Evolutionary conservation across 306 rosid genomes (phyloP).

Genomic region (Herpetospermum pedunculosum): DNA sequence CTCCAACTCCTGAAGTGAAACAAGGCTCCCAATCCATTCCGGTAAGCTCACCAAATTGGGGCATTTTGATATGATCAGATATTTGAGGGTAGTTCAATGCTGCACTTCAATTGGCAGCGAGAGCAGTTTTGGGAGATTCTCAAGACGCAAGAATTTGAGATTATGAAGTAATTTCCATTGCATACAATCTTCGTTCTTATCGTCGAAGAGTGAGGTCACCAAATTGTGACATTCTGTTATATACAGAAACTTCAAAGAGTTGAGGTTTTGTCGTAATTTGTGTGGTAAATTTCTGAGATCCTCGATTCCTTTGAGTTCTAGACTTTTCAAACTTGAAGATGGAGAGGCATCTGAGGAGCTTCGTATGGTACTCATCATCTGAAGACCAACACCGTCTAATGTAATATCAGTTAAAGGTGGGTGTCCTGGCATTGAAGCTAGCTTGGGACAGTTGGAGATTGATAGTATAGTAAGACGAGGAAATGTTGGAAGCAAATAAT

Average conservation of each 20-base stretch:
- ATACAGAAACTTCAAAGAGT: no score
- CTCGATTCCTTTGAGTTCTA: background rate
- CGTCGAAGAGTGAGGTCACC: no score
- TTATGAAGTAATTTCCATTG: no score
- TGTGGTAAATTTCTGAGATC: background rate
- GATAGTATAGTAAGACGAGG: background rate
- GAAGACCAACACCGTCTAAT: background rate
- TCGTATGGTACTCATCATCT: background rate
- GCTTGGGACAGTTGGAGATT: background rate
- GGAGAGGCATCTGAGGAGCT: background rate
- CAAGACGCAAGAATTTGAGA: background rate
- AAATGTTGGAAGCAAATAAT: background rate
- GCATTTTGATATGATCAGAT: background rate
- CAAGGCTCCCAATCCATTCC: background rate
- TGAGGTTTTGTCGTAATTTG: no score
- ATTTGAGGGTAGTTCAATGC: background rate
- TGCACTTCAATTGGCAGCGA: background rate
- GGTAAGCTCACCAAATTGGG: background rate
- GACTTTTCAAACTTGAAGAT: background rate
- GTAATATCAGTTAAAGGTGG: background rate
- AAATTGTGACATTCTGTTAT: no score
- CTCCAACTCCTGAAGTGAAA: background rate
- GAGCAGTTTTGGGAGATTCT: background rate
- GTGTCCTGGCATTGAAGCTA: background rate
- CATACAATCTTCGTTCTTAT: no score